Evolutionary conservation across 148 eudicot genomes (phyloP), one percentile per base, ranked within the genome.

Genomic region (Linanthus parryae): DNA sequence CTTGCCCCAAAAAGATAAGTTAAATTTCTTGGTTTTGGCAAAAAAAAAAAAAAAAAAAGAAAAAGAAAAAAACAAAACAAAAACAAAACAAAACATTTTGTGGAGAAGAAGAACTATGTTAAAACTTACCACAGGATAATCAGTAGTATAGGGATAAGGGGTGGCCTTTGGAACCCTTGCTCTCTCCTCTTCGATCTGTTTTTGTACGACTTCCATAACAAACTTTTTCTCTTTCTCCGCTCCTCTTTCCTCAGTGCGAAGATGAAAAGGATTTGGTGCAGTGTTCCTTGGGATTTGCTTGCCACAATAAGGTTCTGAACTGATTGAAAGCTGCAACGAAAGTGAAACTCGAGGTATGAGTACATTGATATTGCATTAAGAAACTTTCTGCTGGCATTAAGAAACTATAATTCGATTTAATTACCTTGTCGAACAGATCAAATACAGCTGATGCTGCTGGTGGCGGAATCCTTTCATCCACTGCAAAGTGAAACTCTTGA

Each of bases 41-140:
- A n/a, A n/a, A n/a, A n/a, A n/a, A n/a, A n/a, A n/a, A n/a, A n/a
- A n/a, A n/a, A n/a, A n/a, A n/a, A n/a, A n/a, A n/a, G n/a, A n/a
- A n/a, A n/a, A n/a, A n/a, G n/a, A n/a, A 44, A 19, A 6, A 8
- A n/a, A 45, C 43, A 8, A 7, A 12, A 41, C 23, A 44, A 49
- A 42, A 3, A 19, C 25, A 26, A n/a, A 44, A 5, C 1, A 17
- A 36, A 1, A 17, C 17, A 16, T 13, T 64, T 34, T n/a, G n/a
- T n/a, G n/a, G n/a, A n/a, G n/a, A n/a, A n/a, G n/a, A n/a, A n/a
- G n/a, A n/a, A n/a, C n/a, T n/a, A n/a, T n/a, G n/a, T n/a, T n/a
- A n/a, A n/a, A n/a, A n/a, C n/a, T n/a, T 92, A 92, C 99, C 95
- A 88, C 94, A 35, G 96, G 96, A 60, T 64, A 92, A 66, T 92